Evolutionary conservation across 257 asterid genomes (phyloP).

Genomic region (Ehretia macrophylla): DNA sequence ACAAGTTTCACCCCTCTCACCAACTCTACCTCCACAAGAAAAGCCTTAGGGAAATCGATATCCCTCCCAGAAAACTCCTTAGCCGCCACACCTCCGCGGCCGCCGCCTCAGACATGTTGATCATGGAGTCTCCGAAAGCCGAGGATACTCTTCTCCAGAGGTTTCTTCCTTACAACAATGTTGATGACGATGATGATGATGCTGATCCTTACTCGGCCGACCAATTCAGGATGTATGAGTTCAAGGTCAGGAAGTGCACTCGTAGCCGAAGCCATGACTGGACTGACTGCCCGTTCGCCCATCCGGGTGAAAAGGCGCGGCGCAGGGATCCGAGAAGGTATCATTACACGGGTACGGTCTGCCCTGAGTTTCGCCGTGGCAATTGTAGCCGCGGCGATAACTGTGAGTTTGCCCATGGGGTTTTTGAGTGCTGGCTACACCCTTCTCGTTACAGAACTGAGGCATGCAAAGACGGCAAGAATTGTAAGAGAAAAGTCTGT

Average conservation of each 20-base stretch:
- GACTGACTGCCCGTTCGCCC: conserved; percentile 98
- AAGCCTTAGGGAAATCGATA: conserved; percentile 54
- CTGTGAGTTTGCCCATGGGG: conserved; percentile 89
- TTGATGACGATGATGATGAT: conserved; percentile 24
- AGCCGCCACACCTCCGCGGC: not conserved
- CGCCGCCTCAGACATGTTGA: not conserved
- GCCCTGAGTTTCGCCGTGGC: conserved; percentile 80
- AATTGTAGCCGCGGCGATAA: conserved; percentile 61
- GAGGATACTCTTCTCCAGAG: conserved; percentile 24
- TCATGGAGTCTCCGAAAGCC: not conserved
- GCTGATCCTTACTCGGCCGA: conserved; percentile 78
- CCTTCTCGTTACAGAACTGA: conserved; percentile 87
- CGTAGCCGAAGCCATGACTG: conserved; percentile 97
- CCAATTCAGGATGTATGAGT: conserved; percentile 82
- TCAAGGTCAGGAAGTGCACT: conserved; percentile 82
- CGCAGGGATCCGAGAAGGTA: conserved; percentile 79
- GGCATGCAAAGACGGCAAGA: conserved; percentile 93
- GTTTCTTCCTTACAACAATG: conserved; percentile 61
- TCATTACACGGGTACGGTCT: conserved; percentile 72
- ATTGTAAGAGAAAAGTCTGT: conserved; percentile 82
- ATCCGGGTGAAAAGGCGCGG: conserved; percentile 93
- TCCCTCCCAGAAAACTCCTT: conserved; percentile 40
- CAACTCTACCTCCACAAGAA: conserved; percentile 50
- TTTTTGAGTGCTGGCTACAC: conserved; percentile 94
- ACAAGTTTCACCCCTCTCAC: conserved; percentile 46